These are phyloP conservation scores for Exsudoporus floridanus DNA, from an alignment of 1,284 basidiomycete species.

Conservation along the genomic window DNA sequence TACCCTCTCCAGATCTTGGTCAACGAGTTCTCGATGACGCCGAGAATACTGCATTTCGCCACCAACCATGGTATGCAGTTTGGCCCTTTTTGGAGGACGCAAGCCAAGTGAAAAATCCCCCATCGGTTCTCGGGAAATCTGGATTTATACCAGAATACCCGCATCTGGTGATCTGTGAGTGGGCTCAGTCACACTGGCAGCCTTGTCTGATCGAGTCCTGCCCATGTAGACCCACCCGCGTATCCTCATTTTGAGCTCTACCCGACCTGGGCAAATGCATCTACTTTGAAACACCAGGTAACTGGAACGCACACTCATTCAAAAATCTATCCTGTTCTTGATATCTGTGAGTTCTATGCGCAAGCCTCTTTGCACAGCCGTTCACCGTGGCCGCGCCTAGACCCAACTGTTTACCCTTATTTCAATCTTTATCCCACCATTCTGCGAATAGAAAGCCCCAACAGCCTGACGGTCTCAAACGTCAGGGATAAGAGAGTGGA, in stretches of 20 bases:
- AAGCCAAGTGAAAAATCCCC: background rate
- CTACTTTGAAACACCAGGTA: background rate
- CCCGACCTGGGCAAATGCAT: slow-evolving; percentile 25
- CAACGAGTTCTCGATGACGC: slow-evolving; percentile 44
- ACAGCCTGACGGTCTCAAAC: background rate
- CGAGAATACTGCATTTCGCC: background rate
- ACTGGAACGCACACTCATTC: background rate
- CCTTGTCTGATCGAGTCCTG: slow-evolving; percentile 10
- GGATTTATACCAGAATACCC: slow-evolving; percentile 31
- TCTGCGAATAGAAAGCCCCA: slow-evolving; percentile 5
- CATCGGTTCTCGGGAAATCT: background rate
- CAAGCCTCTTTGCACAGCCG: background rate
- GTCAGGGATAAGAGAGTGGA: slow-evolving; percentile 3
- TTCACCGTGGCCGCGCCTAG: slow-evolving; percentile 14
- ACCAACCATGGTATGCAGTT: slow-evolving; percentile 12
- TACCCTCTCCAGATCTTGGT: slow-evolving; percentile 38
- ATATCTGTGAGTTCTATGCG: slow-evolving; percentile 26
- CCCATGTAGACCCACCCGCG: slow-evolving; percentile 36
- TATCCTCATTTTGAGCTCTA: slow-evolving; percentile 51
- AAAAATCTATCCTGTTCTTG: slow-evolving; percentile 13
- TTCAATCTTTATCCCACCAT: slow-evolving; percentile 32
- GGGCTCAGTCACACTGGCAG: background rate
- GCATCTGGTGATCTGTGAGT: slow-evolving; percentile 38
- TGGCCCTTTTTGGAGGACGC: slow-evolving; percentile 6
- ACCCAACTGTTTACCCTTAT: slow-evolving; percentile 31